These are phyloP conservation scores for Dactylellina cionopaga DNA, from an alignment of 2,329 filamentous ascomycete species.

Conservation along the genomic window DNA sequence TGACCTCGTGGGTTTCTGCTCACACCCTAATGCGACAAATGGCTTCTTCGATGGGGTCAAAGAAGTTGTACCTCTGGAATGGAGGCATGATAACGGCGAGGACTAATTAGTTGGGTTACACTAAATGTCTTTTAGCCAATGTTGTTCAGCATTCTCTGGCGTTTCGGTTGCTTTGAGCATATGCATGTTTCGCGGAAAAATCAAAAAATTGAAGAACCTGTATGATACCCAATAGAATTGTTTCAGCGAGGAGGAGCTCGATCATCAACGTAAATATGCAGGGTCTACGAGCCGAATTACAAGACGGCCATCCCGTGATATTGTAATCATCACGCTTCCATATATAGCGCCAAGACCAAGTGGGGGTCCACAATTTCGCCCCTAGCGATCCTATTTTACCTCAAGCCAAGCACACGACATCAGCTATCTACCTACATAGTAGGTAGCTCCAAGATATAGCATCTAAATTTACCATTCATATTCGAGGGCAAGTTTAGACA, in stretches of 20 bases:
- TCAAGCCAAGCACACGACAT: too few relatives aligned
- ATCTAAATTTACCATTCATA: slow-evolving; percentile 21
- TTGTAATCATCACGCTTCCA: not conserved
- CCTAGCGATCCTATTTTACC: too few relatives aligned
- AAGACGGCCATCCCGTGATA: not conserved
- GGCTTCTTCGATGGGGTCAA: slow-evolving; percentile 38
- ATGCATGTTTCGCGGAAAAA: too few relatives aligned
- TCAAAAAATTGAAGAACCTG: too few relatives aligned
- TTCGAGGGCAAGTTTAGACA: not conserved
- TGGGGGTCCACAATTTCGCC: too few relatives aligned
- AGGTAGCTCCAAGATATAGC: too few relatives aligned
- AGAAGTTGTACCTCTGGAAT: slow-evolving; percentile 32
- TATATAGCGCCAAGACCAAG: not conserved
- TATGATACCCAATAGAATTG: not conserved
- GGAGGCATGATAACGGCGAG: slow-evolving; percentile 45
- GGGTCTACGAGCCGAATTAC: not conserved
- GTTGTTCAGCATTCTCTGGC: slow-evolving; percentile 4
- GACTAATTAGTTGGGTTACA: not conserved
- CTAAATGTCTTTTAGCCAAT: not conserved
- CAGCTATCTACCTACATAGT: too few relatives aligned
- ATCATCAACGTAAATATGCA: not conserved
- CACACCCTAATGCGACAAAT: slow-evolving; percentile 42
- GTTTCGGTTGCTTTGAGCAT: not conserved
- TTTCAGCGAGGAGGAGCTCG: not conserved
- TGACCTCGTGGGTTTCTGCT: slow-evolving; percentile 64